Evolutionary conservation across 257 asterid genomes (phyloP).

Genomic region (Solanum sitiens): DNA sequence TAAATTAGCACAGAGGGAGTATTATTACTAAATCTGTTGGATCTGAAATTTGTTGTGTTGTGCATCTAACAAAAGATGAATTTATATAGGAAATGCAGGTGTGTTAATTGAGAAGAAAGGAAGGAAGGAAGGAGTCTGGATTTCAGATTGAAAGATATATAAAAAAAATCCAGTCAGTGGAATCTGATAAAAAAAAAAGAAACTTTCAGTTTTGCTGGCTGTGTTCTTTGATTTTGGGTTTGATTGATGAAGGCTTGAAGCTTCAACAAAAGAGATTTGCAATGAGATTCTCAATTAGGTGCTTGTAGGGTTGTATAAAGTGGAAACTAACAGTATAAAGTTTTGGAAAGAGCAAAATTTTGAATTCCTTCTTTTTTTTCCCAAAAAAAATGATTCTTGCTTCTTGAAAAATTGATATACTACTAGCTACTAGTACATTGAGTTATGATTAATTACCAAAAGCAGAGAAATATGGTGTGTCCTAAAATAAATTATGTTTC

Average conservation of each 20-base stretch:
- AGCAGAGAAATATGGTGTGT: background rate
- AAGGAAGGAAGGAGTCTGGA: constrained; percentile 9
- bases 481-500: no score
- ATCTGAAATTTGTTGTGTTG: background rate
- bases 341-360: constrained; percentile 21
- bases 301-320: constrained; percentile 39
- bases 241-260: constrained; percentile 4
- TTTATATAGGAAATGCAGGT: constrained; percentile 20
- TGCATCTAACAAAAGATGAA: background rate
- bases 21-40: background rate
- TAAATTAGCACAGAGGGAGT: background rate
- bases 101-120: constrained; percentile 16
- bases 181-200: background rate
- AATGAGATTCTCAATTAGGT: constrained; percentile 16
- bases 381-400: background rate
- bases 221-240: constrained; percentile 5
- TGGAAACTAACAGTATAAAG: constrained; percentile 36
- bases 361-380: background rate
- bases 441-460: background rate
- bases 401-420: background rate
- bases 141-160: constrained; percentile 28
- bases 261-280: constrained; percentile 5
- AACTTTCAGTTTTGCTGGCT: background rate
- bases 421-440: background rate
- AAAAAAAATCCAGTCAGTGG: background rate